These are phyloP conservation scores for Galerina marginata DNA, from an alignment of 768 basidiomycete species.

Conservation along the genomic window DNA sequence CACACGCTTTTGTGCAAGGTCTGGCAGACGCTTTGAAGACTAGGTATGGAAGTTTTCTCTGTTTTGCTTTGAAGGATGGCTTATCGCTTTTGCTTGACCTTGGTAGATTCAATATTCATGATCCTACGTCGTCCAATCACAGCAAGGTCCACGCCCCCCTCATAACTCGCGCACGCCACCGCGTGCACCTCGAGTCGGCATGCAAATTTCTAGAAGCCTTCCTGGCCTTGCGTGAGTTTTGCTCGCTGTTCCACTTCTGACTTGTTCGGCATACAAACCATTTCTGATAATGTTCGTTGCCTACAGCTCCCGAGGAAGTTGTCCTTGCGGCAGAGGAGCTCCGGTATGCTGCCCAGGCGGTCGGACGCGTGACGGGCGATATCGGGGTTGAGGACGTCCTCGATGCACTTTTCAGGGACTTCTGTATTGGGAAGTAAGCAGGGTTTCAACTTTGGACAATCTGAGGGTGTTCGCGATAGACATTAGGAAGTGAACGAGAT, in stretches of 20 bases:
- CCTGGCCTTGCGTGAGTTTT: constrained; percentile 46
- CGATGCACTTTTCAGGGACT: constrained; percentile 82
- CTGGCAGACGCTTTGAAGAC: constrained; percentile 56
- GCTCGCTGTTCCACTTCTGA: constrained; percentile 10
- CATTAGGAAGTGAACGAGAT: too few species aligned
- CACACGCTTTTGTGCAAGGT: constrained; percentile 60
- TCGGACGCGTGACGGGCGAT: constrained; percentile 83
- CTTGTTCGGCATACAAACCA: background rate
- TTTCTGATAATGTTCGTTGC: background rate
- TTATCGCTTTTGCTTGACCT: background rate
- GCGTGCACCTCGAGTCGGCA: constrained; percentile 74
- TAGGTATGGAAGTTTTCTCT: constrained; percentile 41
- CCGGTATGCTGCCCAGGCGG: constrained; percentile 80
- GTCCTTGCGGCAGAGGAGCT: constrained; percentile 88
- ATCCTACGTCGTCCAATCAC: background rate
- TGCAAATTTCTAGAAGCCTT: constrained; percentile 67
- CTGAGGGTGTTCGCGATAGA: too few species aligned
- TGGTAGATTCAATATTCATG: constrained; percentile 19
- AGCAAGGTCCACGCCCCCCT: constrained; percentile 51
- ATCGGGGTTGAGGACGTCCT: constrained; percentile 86
- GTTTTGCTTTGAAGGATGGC: background rate
- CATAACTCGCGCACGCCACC: constrained; percentile 82
- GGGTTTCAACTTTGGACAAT: too few species aligned
- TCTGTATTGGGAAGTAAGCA: constrained; percentile 84
- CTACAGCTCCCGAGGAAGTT: constrained; percentile 65